A percentile compares a stretch with the other conserved stretches of the same genome.
Evolutionary conservation across 495 filamentous ascomycete species (phyloP).

Genomic region (Penicillium crystallinum): DNA sequence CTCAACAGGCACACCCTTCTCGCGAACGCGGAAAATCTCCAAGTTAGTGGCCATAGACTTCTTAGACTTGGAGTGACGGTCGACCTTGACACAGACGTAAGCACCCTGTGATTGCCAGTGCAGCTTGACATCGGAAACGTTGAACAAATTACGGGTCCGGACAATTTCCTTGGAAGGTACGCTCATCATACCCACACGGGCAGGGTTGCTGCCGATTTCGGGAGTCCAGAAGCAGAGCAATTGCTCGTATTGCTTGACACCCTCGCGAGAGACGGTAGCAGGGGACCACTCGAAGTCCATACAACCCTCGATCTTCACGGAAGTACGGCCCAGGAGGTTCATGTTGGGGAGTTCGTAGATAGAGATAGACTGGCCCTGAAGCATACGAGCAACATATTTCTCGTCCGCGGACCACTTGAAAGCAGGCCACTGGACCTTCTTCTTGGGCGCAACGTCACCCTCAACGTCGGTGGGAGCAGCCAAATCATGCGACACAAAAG

Average conservation of each 20-base stretch:
- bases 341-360: conserved; percentile 93
- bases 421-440: conserved; percentile 94
- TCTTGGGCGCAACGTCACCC: conserved; percentile 66
- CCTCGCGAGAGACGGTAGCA: conserved; percentile 68
- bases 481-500: conserved; percentile 80
- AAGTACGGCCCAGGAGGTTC: conserved; percentile 81
- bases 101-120: conserved; percentile 88
- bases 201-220: conserved; percentile 97
- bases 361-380: conserved; percentile 80
- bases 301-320: conserved; percentile 91
- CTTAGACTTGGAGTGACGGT: conserved; percentile 97
- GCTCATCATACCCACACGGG: conserved; percentile 92
- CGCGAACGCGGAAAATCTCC: conserved; percentile 93
- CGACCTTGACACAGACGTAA: conserved; percentile 97
- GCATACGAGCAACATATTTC: conserved; percentile 91
- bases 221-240: conserved; percentile 98
- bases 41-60: conserved; percentile 95
- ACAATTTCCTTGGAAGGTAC: conserved; percentile 91
- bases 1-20: conserved; percentile 97
- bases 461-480: conserved; percentile 52
- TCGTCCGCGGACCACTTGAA: conserved; percentile 99
- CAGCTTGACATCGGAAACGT: conserved; percentile 92
- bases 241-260: conserved; percentile 86
- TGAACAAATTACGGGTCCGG: conserved; percentile 93
- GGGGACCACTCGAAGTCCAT: conserved; percentile 98